Conservation (phyloP, 192 early-diverging fungal species). For the Chytriomyces confervae region DNA sequence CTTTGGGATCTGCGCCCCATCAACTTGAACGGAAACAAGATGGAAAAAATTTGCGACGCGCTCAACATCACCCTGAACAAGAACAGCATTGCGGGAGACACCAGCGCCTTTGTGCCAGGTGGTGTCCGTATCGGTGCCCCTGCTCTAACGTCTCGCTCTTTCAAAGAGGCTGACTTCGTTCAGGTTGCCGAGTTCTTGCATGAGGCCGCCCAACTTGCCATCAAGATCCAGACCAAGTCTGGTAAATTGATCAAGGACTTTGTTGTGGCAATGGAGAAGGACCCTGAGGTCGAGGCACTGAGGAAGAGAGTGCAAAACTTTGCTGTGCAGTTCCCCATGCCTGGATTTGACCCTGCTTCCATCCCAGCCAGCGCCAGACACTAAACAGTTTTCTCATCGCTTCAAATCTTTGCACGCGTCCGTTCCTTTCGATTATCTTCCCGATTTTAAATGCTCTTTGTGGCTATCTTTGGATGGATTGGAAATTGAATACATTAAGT, state of each 20-base stretch:
- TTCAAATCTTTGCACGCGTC: too few relatives aligned
- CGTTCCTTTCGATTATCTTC: too few relatives aligned
- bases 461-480: too few relatives aligned
- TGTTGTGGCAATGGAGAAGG: conserved; percentile 77
- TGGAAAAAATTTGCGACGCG: conserved; percentile 97
- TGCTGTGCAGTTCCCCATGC: conserved; percentile 96
- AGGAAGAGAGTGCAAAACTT: conserved; percentile 90
- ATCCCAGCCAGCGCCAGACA: conserved; percentile 48
- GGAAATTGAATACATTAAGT: too few relatives aligned
- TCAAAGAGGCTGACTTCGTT: conserved; percentile 97
- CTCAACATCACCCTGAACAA: conserved; percentile 96
- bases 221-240: conserved; percentile 80
- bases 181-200: conserved; percentile 96
- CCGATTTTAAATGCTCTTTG: too few relatives aligned
- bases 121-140: conserved; percentile 96
- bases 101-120: conserved; percentile 93
- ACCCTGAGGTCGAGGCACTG: conserved; percentile 81
- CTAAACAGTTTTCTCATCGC: not conserved
- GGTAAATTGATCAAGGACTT: conserved; percentile 99
- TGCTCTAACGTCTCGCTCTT: conserved; percentile 93
- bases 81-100: conserved; percentile 98
- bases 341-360: conserved; percentile 76
- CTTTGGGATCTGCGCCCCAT: conserved; percentile 97
- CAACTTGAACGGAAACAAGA: conserved; percentile 93
- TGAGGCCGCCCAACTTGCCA: conserved; percentile 88